Conservation (phyloP, 2,329 filamentous ascomycete genomes). For the Aureobasidium leucospermi region DNA sequence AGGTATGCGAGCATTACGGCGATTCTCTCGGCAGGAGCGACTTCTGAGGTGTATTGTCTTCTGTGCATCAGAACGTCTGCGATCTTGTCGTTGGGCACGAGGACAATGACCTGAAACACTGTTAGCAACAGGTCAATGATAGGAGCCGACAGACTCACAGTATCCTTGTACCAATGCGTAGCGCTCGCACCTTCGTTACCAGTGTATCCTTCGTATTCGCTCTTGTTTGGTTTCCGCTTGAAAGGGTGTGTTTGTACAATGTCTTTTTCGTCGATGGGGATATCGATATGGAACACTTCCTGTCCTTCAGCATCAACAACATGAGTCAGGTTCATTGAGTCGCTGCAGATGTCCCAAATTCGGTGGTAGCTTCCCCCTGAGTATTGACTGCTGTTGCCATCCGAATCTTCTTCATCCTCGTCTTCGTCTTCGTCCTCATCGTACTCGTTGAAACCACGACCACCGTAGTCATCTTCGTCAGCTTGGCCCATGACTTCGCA, state of each 20-base stretch:
- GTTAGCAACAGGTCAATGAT: background rate
- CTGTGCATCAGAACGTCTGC: background rate
- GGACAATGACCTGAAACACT: background rate
- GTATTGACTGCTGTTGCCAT: constrained; percentile 2
- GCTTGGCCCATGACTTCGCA: constrained; percentile 7
- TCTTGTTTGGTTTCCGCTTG: constrained; percentile 22
- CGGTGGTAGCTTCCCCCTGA: background rate
- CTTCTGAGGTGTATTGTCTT: too few species aligned
- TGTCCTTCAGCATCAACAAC: constrained; percentile 17
- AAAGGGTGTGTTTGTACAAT: constrained; percentile 20
- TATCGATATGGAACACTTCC: background rate
- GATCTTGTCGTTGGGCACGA: background rate
- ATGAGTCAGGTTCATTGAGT: constrained; percentile 12
- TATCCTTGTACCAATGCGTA: constrained; percentile 24
- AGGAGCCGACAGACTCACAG: constrained; percentile 15
- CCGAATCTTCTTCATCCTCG: constrained; percentile 13
- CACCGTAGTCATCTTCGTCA: background rate
- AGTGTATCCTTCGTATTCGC: constrained; percentile 23
- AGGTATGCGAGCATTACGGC: background rate
- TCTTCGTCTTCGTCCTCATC: constrained; percentile 14
- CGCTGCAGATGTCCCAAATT: constrained; percentile 14
- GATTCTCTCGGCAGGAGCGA: background rate
- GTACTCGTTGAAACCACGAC: background rate
- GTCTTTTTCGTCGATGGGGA: constrained; percentile 16
- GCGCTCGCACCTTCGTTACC: constrained; percentile 22